Evolutionary conservation across 345 rosid genomes (phyloP).

Genomic region (Salix exigua): DNA sequence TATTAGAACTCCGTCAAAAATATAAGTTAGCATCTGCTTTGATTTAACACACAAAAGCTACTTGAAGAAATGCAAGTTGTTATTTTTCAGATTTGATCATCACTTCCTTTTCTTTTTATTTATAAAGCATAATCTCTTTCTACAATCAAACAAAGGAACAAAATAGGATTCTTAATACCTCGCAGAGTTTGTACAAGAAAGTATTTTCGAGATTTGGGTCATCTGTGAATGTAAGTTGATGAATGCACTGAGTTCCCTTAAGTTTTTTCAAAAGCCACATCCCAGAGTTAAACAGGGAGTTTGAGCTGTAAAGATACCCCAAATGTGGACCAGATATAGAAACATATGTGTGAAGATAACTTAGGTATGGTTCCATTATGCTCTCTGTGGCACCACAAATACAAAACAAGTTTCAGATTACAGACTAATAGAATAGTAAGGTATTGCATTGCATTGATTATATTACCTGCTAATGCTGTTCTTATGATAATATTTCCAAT

Average conservation of each 20-base stretch:
- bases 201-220: conserved; percentile 73
- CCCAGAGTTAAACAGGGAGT: conserved; percentile 90
- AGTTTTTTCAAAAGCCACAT: conserved; percentile 90
- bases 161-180: conserved; percentile 34
- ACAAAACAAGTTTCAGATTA: conserved; percentile 8
- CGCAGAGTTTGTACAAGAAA: conserved; percentile 76
- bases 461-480: conserved; percentile 76
- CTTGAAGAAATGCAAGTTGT: background rate
- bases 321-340: conserved; percentile 93
- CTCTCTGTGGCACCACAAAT: conserved; percentile 50
- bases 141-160: background rate
- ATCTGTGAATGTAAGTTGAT: conserved; percentile 95
- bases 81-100: background rate
- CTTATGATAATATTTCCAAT: conserved; percentile 87
- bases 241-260: conserved; percentile 84
- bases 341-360: conserved; percentile 61
- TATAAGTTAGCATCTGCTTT: background rate
- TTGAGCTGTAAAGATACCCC: conserved; percentile 91
- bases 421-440: background rate
- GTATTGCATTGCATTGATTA: conserved; percentile 12
- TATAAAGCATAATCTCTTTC: background rate
- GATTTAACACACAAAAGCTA: background rate
- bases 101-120: background rate
- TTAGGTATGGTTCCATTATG: conserved; percentile 78
- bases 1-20: conserved; percentile 16